These are phyloP conservation scores for Eucalyptus globulus DNA, from an alignment of 345 rosid species.

Conservation along the genomic window DNA sequence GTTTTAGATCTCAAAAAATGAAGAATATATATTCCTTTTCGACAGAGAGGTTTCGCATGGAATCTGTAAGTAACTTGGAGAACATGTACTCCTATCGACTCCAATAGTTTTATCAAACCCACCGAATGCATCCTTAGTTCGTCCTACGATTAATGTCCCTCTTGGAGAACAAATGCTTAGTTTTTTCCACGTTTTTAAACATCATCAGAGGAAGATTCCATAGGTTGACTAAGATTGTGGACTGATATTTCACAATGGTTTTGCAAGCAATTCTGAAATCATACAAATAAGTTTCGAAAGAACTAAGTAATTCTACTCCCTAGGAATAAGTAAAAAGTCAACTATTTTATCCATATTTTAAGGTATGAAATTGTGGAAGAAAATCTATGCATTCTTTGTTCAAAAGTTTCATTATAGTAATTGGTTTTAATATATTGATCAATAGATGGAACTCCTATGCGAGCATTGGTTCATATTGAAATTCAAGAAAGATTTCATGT, in stretches of 20 bases:
- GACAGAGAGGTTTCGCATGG: no score
- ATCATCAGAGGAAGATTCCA: no score
- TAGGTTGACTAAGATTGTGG: not conserved
- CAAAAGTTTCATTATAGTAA: not conserved
- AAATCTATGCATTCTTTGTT: not conserved
- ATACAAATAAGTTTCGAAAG: not conserved
- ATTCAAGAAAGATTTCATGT: not conserved
- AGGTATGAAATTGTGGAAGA: not conserved
- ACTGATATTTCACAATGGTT: not conserved
- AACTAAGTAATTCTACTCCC: not conserved
- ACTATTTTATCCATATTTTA: not conserved
- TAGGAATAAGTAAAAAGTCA: not conserved
- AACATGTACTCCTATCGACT: no score
- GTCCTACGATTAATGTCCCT: no score
- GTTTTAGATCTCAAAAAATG: no score
- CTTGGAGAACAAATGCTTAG: no score
- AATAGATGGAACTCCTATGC: not conserved
- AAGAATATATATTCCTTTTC: no score
- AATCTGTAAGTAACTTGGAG: no score
- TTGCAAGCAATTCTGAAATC: not conserved
- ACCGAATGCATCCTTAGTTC: no score
- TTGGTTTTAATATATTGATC: not conserved
- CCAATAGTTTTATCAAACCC: no score
- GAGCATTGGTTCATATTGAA: not conserved
- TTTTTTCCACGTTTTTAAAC: no score